Base-by-base conservation (phyloP, 1,284 basidiomycete species). In the Cutaneotrichosporon spelunceum region DNA sequence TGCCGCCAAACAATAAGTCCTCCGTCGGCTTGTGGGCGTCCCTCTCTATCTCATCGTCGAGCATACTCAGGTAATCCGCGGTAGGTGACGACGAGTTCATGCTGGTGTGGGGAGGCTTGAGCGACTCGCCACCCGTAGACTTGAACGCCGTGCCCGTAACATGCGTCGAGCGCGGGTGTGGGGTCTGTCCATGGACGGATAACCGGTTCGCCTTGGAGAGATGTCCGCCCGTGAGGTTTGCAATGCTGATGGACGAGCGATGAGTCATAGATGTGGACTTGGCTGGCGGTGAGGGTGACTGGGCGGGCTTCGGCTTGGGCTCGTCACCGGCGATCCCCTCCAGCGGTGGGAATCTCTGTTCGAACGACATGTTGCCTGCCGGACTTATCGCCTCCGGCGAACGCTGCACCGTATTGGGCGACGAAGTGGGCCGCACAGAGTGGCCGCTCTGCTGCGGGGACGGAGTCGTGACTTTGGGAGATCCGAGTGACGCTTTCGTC, bases 101-200 rank as follows among this genome's bases (percentile, higher is more conserved):
- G 24, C 39, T 24, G 11, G 30, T 5, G 16, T 10, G 13, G 6
- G 57, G 47, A 5, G 53, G 62, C 45, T 57, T 44, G 48, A 60
- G 57, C 42, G 54, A 27, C 19, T 50, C 48, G 3, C 8, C 3
- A 63, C 73, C 77, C 23, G 55, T 45, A 14, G 7, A 5, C 64
- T 74, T 78, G 67, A 79, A 79, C 13, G 77, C 77, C 3, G 78
- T 78, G 4, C 78, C 78, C 0, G 78, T 78, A 27, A 78, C 78
- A 7, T 79, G 74, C n/a, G 75, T 79, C 21, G 76, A 78, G 23
- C 77, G 68, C 23, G 77, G 71, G 60, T 60, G 64, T 26, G 47
- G 64, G 30, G 29, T 42, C 24, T 57, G 54, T 21, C 42, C 24
- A 27, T 7, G 11, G 23, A 21, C 23, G 14, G 57, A 58, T 8